Evolutionary conservation across 352 stramenopile genomes (phyloP).

Genomic region (Blastocystis sp.): DNA sequence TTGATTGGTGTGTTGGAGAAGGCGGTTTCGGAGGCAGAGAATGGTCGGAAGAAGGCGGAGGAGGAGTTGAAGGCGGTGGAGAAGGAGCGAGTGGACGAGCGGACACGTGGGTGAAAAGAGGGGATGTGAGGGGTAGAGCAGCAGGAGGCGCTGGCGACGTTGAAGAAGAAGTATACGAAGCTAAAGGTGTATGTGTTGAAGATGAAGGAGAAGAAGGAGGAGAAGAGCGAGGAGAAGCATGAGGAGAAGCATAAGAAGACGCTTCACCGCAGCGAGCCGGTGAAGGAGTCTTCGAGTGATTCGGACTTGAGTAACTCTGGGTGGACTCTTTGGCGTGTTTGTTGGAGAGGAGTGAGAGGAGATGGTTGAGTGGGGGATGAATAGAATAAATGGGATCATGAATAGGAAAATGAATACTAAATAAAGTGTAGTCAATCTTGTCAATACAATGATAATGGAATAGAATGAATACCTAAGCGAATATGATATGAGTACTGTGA

Average conservation of each 20-base stretch:
- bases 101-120: background rate
- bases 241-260: background rate
- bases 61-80: background rate
- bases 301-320: background rate
- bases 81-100: background rate
- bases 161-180: slow-evolving; percentile 53
- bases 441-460: too few species aligned
- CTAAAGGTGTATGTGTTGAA: background rate
- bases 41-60: background rate
- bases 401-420: background rate
- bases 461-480: too few species aligned
- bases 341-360: too few species aligned
- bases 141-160: background rate
- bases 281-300: background rate
- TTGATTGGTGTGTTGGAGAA: background rate
- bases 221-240: background rate
- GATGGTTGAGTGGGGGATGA: background rate
- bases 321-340: background rate
- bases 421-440: background rate
- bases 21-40: background rate
- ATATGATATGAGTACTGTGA: too few species aligned
- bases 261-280: background rate
- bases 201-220: slow-evolving; percentile 9
- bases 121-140: slow-evolving; percentile 5
- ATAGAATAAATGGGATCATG: background rate